Evolutionary conservation across 768 basidiomycete genomes (phyloP), one percentile per base, ranked within the genome.

Genomic region (Hypsizygus marmoreus): DNA sequence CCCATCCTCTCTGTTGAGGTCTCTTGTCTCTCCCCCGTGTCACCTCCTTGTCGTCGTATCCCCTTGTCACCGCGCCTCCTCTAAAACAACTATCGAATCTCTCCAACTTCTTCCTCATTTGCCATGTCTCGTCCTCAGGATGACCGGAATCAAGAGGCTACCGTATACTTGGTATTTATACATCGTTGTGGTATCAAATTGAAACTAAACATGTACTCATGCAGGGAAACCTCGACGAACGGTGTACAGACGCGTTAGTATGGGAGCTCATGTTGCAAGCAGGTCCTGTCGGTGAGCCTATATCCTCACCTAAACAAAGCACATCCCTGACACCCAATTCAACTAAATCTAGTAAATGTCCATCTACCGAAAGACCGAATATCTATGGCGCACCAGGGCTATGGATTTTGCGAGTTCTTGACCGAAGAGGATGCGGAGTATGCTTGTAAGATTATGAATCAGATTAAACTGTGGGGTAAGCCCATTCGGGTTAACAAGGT

Each of bases 381-480:
- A 45, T 97, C 94, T 10, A 95, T 95, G 91, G 79, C 91, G 1
- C 97, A 98, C 65, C 97, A 99, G 71, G 97, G 97, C 36, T 99
- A 97, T 70, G 97, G 97, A 30, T 99, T 99, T 73, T 97, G 95
- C 80, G 97, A 99, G 76, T 98, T 99, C 68, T 74, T 95, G 69
- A 94, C 94, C 29, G 95, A 98, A 73, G 95, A 97, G 67, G 97
- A 98, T 71, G 94, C 97, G 51, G 97, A 99, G 70, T 99, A 99
- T 68, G 95, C 94, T 47, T 97, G 95, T 80, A 97, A 97, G 78
- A 97, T 98, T 58, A 97, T 98, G 95, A 99, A 99, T 66, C 95
- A 97, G 77, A 98, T 99, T 65, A 99, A 99, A 69, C 69, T 99
- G 42, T 99, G 90, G 82, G 97, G 97, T 19, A 98, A 98, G 64